These are phyloP conservation scores for Xylariales sp. DNA, from an alignment of 2,329 filamentous ascomycete species.

Conservation along the genomic window DNA sequence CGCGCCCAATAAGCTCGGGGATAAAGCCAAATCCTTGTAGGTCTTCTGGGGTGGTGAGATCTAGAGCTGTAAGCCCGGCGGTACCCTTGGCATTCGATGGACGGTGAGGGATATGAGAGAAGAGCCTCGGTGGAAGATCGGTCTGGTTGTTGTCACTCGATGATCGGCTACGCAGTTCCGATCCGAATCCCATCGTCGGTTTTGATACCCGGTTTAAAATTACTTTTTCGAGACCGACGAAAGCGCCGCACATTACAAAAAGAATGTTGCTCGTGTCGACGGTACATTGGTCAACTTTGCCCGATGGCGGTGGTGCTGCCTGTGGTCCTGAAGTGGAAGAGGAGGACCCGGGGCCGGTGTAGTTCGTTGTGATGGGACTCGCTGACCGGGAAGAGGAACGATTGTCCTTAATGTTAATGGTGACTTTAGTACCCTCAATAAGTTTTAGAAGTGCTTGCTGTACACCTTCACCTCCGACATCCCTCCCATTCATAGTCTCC, in stretches of 20 bases:
- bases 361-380: slow-evolving; percentile 65
- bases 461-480: slow-evolving; percentile 95
- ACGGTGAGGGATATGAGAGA: slow-evolving; percentile 68
- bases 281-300: slow-evolving; percentile 72
- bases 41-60: slow-evolving; percentile 79
- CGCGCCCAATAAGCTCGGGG: slow-evolving; percentile 92
- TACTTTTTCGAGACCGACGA: slow-evolving; percentile 89
- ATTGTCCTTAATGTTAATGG: slow-evolving; percentile 87
- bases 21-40: slow-evolving; percentile 91
- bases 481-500: slow-evolving; percentile 87
- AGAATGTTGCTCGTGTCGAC: slow-evolving; percentile 96
- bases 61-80: slow-evolving; percentile 67
- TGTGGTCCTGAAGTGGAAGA: slow-evolving; percentile 57
- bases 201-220: slow-evolving; percentile 89
- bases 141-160: slow-evolving; percentile 61
- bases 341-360: slow-evolving; percentile 59
- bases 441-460: slow-evolving; percentile 96
- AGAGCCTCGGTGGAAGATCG: slow-evolving; percentile 73
- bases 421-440: slow-evolving; percentile 93
- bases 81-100: slow-evolving; percentile 48
- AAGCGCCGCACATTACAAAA: slow-evolving; percentile 96
- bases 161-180: slow-evolving; percentile 73
- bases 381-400: slow-evolving; percentile 64
- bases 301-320: slow-evolving; percentile 56
- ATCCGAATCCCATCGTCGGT: slow-evolving; percentile 89